Conservation (phyloP, 768 basidiomycete genomes). For the Daedaleopsis nitida region DNA sequence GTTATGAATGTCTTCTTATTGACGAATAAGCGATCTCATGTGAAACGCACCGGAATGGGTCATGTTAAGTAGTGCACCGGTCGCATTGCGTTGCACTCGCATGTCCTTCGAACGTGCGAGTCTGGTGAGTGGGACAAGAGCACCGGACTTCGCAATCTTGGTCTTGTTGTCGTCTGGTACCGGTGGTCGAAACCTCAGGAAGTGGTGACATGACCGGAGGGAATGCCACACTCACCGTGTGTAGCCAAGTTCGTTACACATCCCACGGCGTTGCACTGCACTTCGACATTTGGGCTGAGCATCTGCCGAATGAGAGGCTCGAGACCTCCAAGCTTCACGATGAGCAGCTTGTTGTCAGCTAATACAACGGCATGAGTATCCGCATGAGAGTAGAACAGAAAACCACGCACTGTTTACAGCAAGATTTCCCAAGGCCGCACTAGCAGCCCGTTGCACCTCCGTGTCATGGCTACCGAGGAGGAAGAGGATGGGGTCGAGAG, state of each 20-base stretch:
- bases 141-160: conserved; percentile 98
- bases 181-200: background rate
- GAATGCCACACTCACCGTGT: conserved; percentile 64
- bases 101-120: conserved; percentile 98
- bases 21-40: background rate
- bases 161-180: conserved; percentile 96
- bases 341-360: conserved; percentile 99
- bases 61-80: conserved; percentile 97
- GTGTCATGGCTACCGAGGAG: conserved; percentile 97
- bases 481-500: conserved; percentile 97
- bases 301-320: conserved; percentile 99
- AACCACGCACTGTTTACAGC: conserved; percentile 91
- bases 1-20: conserved; percentile 6
- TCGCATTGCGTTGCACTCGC: conserved; percentile 98
- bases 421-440: conserved; percentile 95
- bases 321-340: conserved; percentile 95
- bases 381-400: conserved; percentile 16
- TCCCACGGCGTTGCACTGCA: conserved; percentile 99
- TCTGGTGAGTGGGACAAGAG: conserved; percentile 94
- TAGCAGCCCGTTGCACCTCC: conserved; percentile 97
- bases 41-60: conserved; percentile 85
- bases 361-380: conserved; percentile 16
- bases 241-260: conserved; percentile 99
- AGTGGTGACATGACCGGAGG: background rate
- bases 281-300: conserved; percentile 98